Conservation (phyloP, 2,329 filamentous ascomycete genomes). For the Botrytis fragariae region DNA sequence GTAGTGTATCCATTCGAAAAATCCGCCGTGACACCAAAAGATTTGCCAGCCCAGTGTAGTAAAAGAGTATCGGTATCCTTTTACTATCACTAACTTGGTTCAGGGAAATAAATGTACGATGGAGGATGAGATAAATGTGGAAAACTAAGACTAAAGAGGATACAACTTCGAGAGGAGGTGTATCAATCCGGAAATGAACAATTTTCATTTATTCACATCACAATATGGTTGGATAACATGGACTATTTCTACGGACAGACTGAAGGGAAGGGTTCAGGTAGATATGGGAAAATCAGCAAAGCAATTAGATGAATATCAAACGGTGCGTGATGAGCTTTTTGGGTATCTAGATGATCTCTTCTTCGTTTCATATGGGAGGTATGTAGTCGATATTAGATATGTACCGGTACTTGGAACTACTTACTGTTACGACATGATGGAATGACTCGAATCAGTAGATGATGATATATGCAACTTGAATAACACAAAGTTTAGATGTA, state of each 20-base stretch:
- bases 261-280: not conserved
- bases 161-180: not conserved
- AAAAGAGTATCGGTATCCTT: conserved; percentile 2
- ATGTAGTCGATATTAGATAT: not conserved
- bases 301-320: not conserved
- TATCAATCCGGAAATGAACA: conserved; percentile 14
- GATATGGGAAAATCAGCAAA: not conserved
- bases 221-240: not conserved
- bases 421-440: not conserved
- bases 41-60: conserved; percentile 4
- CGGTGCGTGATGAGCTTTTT: not conserved
- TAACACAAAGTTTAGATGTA: not conserved
- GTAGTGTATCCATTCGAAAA: conserved; percentile 9
- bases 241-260: not conserved
- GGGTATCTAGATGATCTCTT: not conserved
- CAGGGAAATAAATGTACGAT: not conserved
- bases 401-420: not conserved
- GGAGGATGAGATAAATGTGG: not conserved
- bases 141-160: conserved; percentile 1
- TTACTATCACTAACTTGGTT: conserved; percentile 4
- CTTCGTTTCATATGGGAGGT: not conserved
- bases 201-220: not conserved
- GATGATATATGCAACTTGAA: not conserved
- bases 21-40: not conserved
- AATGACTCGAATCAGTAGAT: not conserved